A percentile compares a stretch with the other conserved stretches of the same genome.
Evolutionary conservation across 2,329 filamentous ascomycete species (phyloP).

Genomic region (Dactylellina drechsleri): DNA sequence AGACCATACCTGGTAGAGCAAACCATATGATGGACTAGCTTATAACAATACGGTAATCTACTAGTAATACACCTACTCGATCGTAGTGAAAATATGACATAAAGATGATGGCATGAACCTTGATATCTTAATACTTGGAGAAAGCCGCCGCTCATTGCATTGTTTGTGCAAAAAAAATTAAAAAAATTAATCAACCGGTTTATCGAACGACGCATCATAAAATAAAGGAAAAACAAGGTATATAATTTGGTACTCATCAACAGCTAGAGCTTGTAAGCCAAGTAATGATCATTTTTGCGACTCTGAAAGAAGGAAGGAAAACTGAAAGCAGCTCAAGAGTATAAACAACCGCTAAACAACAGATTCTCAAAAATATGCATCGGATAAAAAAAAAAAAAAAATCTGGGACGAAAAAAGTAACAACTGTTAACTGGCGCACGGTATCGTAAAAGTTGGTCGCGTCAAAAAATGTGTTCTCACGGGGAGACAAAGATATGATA

Average conservation of each 20-base stretch:
- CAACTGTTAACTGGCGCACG: constrained; percentile 34
- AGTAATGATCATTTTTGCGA: not conserved
- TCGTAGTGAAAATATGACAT: not conserved
- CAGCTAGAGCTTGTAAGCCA: not conserved
- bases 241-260: too few species aligned
- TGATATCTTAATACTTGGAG: constrained; percentile 9
- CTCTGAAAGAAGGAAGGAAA: not conserved
- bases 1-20: not conserved
- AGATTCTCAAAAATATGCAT: constrained; percentile 22
- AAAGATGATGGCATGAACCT: constrained; percentile 15
- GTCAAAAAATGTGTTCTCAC: not conserved
- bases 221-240: too few species aligned
- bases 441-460: constrained; percentile 24
- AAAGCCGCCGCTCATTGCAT: too few species aligned
- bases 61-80: constrained; percentile 31
- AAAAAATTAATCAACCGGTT: too few species aligned
- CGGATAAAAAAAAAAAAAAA: constrained; percentile 12
- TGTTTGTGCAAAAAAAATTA: too few species aligned
- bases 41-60: constrained; percentile 10
- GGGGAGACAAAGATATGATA: constrained; percentile 32
- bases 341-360: constrained; percentile 53
- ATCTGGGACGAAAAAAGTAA: constrained; percentile 9
- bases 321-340: not conserved
- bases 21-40: not conserved
- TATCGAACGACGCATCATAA: too few species aligned